A percentile compares a stretch with the other conserved stretches of the same genome.
Evolutionary conservation across 805 yeast genomes (phyloP).

Genomic region (Kluyveromyces aestuarii): DNA sequence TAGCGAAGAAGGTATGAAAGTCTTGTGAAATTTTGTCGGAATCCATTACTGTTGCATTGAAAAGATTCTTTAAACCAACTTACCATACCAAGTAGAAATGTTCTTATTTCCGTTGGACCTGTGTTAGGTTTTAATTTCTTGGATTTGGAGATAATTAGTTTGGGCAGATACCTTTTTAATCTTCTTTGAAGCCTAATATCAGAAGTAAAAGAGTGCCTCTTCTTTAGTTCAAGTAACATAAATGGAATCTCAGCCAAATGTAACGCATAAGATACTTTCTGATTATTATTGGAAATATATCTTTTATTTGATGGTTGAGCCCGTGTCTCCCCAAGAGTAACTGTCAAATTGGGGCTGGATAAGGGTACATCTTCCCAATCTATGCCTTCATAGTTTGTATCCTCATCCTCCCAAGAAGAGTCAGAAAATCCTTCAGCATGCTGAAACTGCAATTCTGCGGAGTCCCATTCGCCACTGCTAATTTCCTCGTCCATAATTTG

Average conservation of each 20-base stretch:
- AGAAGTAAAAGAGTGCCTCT: slow-evolving; percentile 8
- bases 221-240: slow-evolving; percentile 7
- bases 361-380: slow-evolving; percentile 26
- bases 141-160: slow-evolving; percentile 15
- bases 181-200: slow-evolving; percentile 15
- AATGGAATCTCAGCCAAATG: slow-evolving; percentile 17
- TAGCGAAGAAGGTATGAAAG: slow-evolving; percentile 6
- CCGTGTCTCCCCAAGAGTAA: neutral
- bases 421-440: too few relatives aligned
- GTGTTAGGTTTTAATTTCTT: slow-evolving; percentile 3
- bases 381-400: slow-evolving; percentile 5
- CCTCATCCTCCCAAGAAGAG: neutral
- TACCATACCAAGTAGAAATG: slow-evolving; percentile 16
- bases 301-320: neutral
- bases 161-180: slow-evolving; percentile 18
- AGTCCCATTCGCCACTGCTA: too few relatives aligned
- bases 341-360: neutral
- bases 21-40: slow-evolving; percentile 16
- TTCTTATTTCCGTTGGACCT: slow-evolving; percentile 4
- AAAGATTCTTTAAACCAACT: slow-evolving; percentile 21
- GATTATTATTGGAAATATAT: slow-evolving; percentile 3
- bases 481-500: too few relatives aligned
- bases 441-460: too few relatives aligned
- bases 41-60: slow-evolving; percentile 20
- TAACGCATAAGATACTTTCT: slow-evolving; percentile 10